Percentiles rank a stretch among this genome's conserved stretches.
Evolutionary conservation across 768 basidiomycete genomes (phyloP).

Genomic region (Rhodotorula babjevae): DNA sequence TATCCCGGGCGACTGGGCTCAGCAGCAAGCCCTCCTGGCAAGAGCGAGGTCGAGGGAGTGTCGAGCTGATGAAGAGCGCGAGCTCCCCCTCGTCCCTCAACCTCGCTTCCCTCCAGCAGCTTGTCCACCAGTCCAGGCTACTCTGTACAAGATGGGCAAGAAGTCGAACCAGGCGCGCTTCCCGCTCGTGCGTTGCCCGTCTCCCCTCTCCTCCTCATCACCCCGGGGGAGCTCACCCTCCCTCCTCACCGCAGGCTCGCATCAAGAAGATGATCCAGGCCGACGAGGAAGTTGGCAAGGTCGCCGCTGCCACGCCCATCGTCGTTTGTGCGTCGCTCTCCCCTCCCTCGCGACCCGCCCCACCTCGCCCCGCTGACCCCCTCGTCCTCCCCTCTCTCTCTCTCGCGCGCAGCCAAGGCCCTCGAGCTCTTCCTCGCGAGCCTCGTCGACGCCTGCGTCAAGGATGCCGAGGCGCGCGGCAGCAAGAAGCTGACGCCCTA

Average conservation of each 20-base stretch:
- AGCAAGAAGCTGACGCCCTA: slow-evolving; percentile 86
- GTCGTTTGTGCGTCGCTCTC: slow-evolving; percentile 73
- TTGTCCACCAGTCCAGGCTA: rapidly evolving
- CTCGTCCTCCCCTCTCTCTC: too few relatives aligned
- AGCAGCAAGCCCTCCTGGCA: too few relatives aligned
- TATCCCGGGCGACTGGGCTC: not conserved
- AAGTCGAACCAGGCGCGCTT: slow-evolving; percentile 89
- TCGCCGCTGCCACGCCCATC: slow-evolving; percentile 90
- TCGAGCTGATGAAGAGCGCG: not conserved
- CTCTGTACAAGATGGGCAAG: slow-evolving; percentile 61
- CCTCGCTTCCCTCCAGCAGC: not conserved
- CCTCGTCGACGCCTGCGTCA: slow-evolving; percentile 74
- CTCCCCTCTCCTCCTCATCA: not conserved
- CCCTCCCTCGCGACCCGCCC: not conserved
- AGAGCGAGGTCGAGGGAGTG: not conserved
- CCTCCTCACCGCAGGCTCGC: slow-evolving; percentile 62
- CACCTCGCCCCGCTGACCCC: not conserved
- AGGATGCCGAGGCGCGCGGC: slow-evolving; percentile 70
- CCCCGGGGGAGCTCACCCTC: not conserved
- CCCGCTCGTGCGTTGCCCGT: slow-evolving; percentile 63
- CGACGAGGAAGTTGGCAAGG: slow-evolving; percentile 97
- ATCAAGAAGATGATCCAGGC: slow-evolving; percentile 99
- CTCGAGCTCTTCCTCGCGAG: slow-evolving; percentile 84
- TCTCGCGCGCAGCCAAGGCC: slow-evolving; percentile 66
- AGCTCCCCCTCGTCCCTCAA: not conserved